A percentile compares a stretch with the other conserved stretches of the same genome.
phyloP scores from a whole-genome alignment of 1,139 yeast species.

The Yamadazyma spencermartinsiae region DNA sequence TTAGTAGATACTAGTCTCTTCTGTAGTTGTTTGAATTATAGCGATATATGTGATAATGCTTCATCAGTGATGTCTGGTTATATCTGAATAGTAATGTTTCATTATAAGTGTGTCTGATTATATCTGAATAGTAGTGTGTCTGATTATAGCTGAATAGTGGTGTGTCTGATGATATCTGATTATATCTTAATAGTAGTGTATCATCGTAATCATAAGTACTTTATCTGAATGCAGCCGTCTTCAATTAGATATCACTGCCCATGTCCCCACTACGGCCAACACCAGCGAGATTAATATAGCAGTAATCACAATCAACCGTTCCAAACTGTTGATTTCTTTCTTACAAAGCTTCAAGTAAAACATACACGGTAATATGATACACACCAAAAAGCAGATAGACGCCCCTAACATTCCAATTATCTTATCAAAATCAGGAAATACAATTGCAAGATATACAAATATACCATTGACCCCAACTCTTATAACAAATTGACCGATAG shows the following conservation, averaged over 20 bases:
- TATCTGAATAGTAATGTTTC: too few species aligned
- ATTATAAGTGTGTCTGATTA: too few species aligned
- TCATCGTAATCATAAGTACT: too few species aligned
- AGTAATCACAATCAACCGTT: constrained; percentile 21
- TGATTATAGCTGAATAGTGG: too few species aligned
- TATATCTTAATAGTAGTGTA: too few species aligned
- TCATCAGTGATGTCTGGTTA: too few species aligned
- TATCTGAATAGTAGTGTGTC: too few species aligned
- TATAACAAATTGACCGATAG: constrained; percentile 22
- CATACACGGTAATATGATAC: constrained; percentile 56
- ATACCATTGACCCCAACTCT: constrained; percentile 50
- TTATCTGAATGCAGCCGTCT: background rate
- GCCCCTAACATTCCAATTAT: constrained; percentile 60
- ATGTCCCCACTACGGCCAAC: constrained; percentile 40
- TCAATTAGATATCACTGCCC: constrained; percentile 36
- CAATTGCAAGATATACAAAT: constrained; percentile 50
- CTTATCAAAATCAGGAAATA: constrained; percentile 60
- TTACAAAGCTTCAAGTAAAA: constrained; percentile 49
- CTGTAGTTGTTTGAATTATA: too few species aligned
- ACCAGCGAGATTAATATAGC: constrained; percentile 26
- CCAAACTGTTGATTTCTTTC: constrained; percentile 21
- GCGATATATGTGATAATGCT: too few species aligned
- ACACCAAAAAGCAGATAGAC: constrained; percentile 55
- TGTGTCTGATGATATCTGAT: too few species aligned
- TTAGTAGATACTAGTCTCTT: too few species aligned